Percentiles rank a stretch among this genome's conserved stretches.
These are phyloP conservation scores for Russula brevipes DNA, from an alignment of 768 basidiomycete genomes.

Conservation along the genomic window DNA sequence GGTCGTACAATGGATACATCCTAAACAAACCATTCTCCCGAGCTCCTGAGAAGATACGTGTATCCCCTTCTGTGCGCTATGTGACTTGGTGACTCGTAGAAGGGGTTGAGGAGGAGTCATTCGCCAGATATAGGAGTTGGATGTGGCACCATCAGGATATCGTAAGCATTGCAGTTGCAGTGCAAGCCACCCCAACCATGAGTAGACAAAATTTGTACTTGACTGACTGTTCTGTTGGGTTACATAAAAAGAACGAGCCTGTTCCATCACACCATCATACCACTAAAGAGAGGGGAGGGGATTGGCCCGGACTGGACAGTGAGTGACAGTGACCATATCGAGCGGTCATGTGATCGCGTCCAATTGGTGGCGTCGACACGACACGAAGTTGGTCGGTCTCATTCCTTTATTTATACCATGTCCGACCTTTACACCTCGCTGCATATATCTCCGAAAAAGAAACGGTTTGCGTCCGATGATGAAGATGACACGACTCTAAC, in stretches of 20 bases:
- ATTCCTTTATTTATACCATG: conserved; percentile 34
- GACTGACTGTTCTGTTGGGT: too few species aligned
- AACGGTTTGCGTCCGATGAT: conserved; percentile 47
- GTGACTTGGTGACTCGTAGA: neutral
- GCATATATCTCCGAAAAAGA: conserved; percentile 64
- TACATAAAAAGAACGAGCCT: too few species aligned
- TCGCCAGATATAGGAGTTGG: neutral
- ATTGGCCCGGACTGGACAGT: too few species aligned
- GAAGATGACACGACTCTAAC: conserved; percentile 52
- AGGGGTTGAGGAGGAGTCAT: neutral
- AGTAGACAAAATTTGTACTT: too few species aligned
- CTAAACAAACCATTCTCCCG: neutral
- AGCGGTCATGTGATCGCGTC: conserved; percentile 24
- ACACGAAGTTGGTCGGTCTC: neutral
- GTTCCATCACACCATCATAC: too few species aligned
- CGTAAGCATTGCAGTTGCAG: neutral
- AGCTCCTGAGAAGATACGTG: neutral
- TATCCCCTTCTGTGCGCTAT: neutral
- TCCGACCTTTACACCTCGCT: conserved; percentile 59
- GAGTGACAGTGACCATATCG: neutral
- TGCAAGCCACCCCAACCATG: too few species aligned
- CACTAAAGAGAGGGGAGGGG: too few species aligned
- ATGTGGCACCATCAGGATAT: neutral
- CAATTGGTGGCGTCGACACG: neutral
- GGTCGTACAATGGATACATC: neutral